Base-by-base conservation (phyloP, 2,329 filamentous ascomycete species). In the Lecanicillium sp. region DNA sequence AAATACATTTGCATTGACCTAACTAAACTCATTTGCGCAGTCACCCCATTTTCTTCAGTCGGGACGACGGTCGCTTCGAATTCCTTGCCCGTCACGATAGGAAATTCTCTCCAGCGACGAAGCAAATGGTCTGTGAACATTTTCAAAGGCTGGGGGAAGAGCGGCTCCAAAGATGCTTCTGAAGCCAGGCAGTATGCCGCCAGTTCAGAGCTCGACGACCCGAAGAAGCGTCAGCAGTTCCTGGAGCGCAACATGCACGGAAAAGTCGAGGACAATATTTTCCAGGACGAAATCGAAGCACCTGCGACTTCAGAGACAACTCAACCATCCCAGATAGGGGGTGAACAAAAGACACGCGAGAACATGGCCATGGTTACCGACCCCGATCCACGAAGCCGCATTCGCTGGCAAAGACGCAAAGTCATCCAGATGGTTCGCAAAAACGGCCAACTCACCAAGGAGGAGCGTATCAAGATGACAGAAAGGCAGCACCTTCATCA, bases 371-470 rank as follows among this genome's bases (percentile, higher is more conserved):
- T 74, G 41, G 74, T 75, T 19, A 64, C 87, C 33, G 84, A 95
- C 58, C 92, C 92, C 5, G 76, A 84, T 49, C 88, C 89, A 13
- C 64, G 71, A 32, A 72, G 72, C 41, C 77, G 88, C 42, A 68
- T 79, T 39, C 74, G 81, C 42, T 95, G 85, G 79, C 80, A 94
- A 66, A 75, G 86, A 52, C 87, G 83, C 61, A 87, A 89, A 72
- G 77, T 94, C 29, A 83, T 90, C 40, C 78, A 84, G 49, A 77
- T 84, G 59, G 72, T 96, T 35, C 74, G 72, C 37, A 74, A 74
- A 44, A 70, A 82, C 34, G 67, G 64, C 39, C 43, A 49, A 11
- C 53, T 72, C 48, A 66, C 78, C 14, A 77, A 76, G 46, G 68
- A 73, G 36, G 76, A 88, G 51, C 69, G 74, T 39, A 74, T 96